Evolutionary conservation across 441 rosid species (phyloP).

Genomic region (Omphalea diandra): DNA sequence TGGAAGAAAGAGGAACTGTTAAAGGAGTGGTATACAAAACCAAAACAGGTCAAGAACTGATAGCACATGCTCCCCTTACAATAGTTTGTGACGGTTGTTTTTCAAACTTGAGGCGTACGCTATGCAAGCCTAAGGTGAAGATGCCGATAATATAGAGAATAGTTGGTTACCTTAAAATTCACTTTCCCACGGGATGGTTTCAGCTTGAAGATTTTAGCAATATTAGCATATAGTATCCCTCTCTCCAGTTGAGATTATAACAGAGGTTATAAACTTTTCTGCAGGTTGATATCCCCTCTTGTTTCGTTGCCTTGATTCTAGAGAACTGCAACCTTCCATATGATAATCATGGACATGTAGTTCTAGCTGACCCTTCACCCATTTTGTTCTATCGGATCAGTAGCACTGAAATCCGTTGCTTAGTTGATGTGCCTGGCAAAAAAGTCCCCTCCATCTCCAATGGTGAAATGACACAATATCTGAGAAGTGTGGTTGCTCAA

Average conservation of each 20-base stretch:
- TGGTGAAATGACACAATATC: slow-evolving; percentile 28
- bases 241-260: not conserved
- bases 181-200: not conserved
- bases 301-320: slow-evolving; percentile 25
- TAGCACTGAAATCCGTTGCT: slow-evolving; percentile 28
- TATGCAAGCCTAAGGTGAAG: not conserved
- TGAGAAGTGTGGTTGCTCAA: slow-evolving; percentile 27
- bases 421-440: slow-evolving; percentile 32
- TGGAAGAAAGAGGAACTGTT: slow-evolving; percentile 10
- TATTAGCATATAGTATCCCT: not conserved
- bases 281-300: slow-evolving; percentile 32
- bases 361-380: slow-evolving; percentile 27
- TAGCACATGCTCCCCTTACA: slow-evolving; percentile 3
- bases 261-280: not conserved
- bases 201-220: too few relatives aligned
- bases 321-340: slow-evolving; percentile 30
- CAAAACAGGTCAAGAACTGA: slow-evolving; percentile 4
- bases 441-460: slow-evolving; percentile 32
- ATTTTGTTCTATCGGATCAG: slow-evolving; percentile 31
- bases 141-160: not conserved
- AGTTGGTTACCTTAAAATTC: too few relatives aligned
- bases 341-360: slow-evolving; percentile 26
- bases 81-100: not conserved
- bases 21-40: slow-evolving; percentile 13
- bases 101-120: not conserved